Evolutionary conservation across 2,329 filamentous ascomycete genomes (phyloP).

Genomic region (Hypoxylon sp.): DNA sequence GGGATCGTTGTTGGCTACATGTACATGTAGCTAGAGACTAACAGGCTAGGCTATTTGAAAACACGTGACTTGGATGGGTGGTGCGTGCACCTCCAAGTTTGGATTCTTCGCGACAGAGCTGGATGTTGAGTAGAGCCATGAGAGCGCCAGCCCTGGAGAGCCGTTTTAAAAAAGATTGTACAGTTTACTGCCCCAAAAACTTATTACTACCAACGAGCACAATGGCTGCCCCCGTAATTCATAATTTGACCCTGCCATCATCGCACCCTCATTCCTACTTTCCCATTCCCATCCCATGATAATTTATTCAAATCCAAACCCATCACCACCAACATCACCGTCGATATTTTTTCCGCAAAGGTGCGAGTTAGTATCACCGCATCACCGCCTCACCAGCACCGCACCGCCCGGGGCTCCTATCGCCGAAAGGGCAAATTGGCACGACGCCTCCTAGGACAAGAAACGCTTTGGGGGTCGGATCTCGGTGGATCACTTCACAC

Average conservation of each 20-base stretch:
- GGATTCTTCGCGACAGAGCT: conserved; percentile 36
- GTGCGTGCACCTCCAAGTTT: conserved; percentile 32
- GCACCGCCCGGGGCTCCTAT: conserved; percentile 38
- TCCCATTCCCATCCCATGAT: conserved; percentile 41
- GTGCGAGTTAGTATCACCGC: not conserved
- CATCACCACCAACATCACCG: conserved; percentile 46
- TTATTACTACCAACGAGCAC: conserved; percentile 41
- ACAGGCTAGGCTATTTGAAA: conserved; percentile 12
- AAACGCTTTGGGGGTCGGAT: conserved; percentile 34
- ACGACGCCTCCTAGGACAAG: conserved; percentile 31
- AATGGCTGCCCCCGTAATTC: conserved; percentile 57
- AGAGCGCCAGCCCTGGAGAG: conserved; percentile 28
- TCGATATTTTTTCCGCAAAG: conserved; percentile 21
- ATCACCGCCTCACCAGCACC: conserved; percentile 21
- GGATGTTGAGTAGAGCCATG: conserved; percentile 38
- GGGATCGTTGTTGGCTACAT: not conserved
- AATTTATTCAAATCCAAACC: conserved; percentile 34
- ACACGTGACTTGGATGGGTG: conserved; percentile 28
- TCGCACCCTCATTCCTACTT: conserved; percentile 38
- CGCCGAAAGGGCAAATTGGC: conserved; percentile 30
- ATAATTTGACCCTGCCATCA: conserved; percentile 47
- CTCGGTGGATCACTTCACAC: conserved; percentile 47
- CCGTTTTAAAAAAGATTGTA: conserved; percentile 41
- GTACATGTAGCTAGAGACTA: not conserved
- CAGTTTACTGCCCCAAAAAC: conserved; percentile 38